phyloP scores from a whole-genome alignment of 495 filamentous ascomycete genomes.

The Neurospora sublineolata region DNA sequence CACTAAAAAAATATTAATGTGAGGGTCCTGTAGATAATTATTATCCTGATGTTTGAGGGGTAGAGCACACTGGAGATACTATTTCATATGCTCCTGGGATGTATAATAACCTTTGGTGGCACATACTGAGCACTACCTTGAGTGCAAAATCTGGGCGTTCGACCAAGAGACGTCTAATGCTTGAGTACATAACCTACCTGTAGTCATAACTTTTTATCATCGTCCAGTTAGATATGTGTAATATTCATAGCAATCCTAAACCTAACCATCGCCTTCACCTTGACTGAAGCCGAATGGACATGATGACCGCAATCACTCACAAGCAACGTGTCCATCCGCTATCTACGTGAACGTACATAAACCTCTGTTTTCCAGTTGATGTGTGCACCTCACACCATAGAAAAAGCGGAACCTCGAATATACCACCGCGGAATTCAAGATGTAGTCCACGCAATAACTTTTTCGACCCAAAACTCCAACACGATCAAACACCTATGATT shows the following conservation, averaged over 20 bases:
- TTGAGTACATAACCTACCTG: not conserved
- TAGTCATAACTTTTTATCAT: not conserved
- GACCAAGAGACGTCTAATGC: not conserved
- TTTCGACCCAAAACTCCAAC: too few relatives aligned
- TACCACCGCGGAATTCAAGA: not conserved
- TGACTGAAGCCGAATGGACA: not conserved
- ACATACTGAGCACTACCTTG: not conserved
- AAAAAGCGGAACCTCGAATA: not conserved
- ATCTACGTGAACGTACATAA: not conserved
- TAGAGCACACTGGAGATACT: not conserved
- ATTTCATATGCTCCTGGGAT: not conserved
- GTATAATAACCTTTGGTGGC: not conserved
- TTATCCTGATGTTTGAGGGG: not conserved
- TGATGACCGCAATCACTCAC: not conserved
- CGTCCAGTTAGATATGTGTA: not conserved
- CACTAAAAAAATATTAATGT: not conserved
- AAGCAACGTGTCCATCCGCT: not conserved
- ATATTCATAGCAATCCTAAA: not conserved
- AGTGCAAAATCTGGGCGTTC: not conserved
- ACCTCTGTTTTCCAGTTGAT: not conserved
- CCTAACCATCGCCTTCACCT: not conserved
- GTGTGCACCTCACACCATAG: not conserved
- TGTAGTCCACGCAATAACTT: not conserved
- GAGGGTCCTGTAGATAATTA: not conserved
- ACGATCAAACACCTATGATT: too few relatives aligned